Evolutionary conservation across 768 basidiomycete genomes (phyloP).

Genomic region (Sistotremastrum niveocremeum): DNA sequence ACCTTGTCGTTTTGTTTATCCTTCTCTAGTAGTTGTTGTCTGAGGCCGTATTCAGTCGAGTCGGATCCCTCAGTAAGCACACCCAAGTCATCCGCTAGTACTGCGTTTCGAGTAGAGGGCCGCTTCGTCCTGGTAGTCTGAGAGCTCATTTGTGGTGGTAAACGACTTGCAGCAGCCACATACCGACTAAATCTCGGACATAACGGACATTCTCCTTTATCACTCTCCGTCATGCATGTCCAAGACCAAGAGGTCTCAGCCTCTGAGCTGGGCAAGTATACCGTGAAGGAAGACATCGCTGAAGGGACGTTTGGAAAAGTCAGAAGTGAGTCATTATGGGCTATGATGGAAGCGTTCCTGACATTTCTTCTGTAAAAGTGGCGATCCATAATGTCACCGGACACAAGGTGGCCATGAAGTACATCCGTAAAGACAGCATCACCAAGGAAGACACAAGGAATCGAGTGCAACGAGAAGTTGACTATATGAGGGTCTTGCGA

Average conservation of each 20-base stretch:
- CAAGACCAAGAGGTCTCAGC: conserved; percentile 24
- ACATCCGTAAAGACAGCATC: conserved; percentile 89
- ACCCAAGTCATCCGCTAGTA: conserved; percentile 40
- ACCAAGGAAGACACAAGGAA: conserved; percentile 84
- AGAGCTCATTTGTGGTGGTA: background rate
- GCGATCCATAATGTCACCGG: conserved; percentile 90
- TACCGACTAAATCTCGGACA: too few species aligned
- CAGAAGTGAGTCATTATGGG: conserved; percentile 58
- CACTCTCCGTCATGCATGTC: background rate
- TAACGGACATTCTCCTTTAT: conserved; percentile 10
- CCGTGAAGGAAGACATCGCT: conserved; percentile 75
- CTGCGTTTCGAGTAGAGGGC: background rate
- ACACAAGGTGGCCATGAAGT: conserved; percentile 95
- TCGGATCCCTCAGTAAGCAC: conserved; percentile 39
- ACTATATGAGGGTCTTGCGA: conserved; percentile 86
- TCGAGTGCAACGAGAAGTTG: conserved; percentile 87
- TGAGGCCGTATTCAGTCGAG: conserved; percentile 43
- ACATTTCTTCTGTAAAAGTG: conserved; percentile 34
- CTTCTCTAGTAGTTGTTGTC: conserved; percentile 51
- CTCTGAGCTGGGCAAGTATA: conserved; percentile 84
- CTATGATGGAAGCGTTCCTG: background rate
- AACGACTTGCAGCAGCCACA: too few species aligned
- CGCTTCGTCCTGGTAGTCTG: background rate
- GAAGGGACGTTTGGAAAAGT: conserved; percentile 99
- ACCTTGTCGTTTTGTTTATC: conserved; percentile 64